These are phyloP conservation scores for Actinomortierella ambigua DNA, from an alignment of 371 early-diverging fungal species.

Conservation along the genomic window DNA sequence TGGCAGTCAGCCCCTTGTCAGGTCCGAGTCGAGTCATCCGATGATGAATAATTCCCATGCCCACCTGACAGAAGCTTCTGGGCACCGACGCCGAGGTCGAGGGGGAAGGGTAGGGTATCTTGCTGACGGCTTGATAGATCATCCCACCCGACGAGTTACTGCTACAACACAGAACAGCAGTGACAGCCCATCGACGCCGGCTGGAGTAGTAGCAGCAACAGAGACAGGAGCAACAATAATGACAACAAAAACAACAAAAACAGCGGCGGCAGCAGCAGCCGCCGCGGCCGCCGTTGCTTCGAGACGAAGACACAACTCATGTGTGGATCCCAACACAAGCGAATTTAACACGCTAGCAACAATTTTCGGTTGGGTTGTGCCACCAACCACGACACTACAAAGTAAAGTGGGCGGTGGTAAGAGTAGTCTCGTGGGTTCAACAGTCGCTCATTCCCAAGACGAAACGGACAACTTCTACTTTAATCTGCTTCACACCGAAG, in stretches of 20 bases:
- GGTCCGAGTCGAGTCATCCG: no score
- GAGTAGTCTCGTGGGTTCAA: neutral
- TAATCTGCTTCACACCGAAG: constrained; percentile 11
- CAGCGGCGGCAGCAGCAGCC: neutral
- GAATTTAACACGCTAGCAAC: constrained; percentile 57
- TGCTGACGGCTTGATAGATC: no score
- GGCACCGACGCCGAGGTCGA: no score
- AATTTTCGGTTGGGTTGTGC: constrained; percentile 62
- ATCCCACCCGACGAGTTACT: no score
- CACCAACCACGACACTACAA: constrained; percentile 6
- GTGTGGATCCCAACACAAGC: constrained; percentile 48
- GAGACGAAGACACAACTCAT: constrained; percentile 56
- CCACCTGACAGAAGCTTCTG: no score
- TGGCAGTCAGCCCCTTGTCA: no score
- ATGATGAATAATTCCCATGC: no score
- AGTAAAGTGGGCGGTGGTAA: neutral
- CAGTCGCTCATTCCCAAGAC: constrained; percentile 10
- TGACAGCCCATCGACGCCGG: no score
- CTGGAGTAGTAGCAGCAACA: constrained; percentile 16
- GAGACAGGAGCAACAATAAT: constrained; percentile 1
- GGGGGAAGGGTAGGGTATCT: no score
- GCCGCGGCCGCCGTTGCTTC: constrained; percentile 4
- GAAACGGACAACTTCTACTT: neutral
- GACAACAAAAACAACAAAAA: constrained; percentile 11
- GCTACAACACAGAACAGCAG: no score